Evolutionary conservation across 257 asterid genomes (phyloP), one percentile per base, ranked within the genome.

Genomic region (Fraxinus americana): DNA sequence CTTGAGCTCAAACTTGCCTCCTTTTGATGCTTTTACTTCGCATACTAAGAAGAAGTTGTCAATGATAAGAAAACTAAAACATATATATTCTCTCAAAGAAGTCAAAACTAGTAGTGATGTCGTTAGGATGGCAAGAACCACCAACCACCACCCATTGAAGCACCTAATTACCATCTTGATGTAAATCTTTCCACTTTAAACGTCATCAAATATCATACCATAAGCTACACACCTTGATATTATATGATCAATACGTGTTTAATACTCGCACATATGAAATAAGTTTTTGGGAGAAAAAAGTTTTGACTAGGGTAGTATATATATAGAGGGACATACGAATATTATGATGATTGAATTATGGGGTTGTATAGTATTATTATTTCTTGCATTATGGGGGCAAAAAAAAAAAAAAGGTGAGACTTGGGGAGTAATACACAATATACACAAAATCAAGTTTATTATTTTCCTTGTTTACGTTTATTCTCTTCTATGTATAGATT

Each of bases 81-180:
- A 35, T 3, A 4, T 35, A 35, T 4, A 35, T 35, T 35, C 38
- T 35, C 38, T 34, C 1, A 34, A 35, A 35, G 38, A 35, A 35
- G 38, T 35, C 38, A 35, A 35, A 35, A 29, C 30, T 3, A 86
- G 77, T 72, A 86, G 75, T 67, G 83, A 78, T 0, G 12, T 6
- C 9, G 11, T n/a, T 14, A 57, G 66, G 71, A 82, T 52, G 48
- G 73, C 76, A 75, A 85, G 71, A 80, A 77, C 81, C 78, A 79
- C 83, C 85, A 59, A 1, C 88, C 84, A 79, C 87, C 87, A 80
- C 71, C 85, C 86, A 8, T 67, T 83, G 23, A 78, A 85, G 32
- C 85, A 77, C 27, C 84, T 71, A 5, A 4, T 57, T 57, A 32
- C 25, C 67, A 19, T 32, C 41, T 79, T 23, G 57, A 72, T 4